Evolutionary conservation across 768 basidiomycete species (phyloP), one percentile per base, ranked within the genome.

Genomic region (Kwoniella dejecticola): DNA sequence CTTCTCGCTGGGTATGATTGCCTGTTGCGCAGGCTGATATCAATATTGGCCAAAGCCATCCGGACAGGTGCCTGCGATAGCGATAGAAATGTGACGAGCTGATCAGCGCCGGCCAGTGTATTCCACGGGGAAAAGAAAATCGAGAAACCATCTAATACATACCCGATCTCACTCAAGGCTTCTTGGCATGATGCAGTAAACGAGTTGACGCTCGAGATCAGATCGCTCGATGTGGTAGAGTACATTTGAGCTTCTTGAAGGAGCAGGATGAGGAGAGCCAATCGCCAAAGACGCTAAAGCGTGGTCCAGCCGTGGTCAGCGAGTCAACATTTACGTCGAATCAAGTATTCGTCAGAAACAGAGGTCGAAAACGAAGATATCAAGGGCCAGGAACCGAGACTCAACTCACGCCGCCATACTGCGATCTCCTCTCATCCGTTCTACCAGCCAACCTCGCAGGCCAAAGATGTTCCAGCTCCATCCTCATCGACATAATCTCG

Each of bases 11-110:
- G n/a, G 31, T 8, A 30, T 48, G 23, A 38, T 52, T 38, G 31
- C 21, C 19, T 31, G 10, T 11, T 10, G 50, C 50, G 19, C 50
- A 52, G 15, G 50, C 17, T 36, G 50, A 11, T 17, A 52, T 17
- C 7, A 52, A 19, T 4, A 52, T 52, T 4, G 50, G 50, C 50
- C 50, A 52, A 36, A 52, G 23, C 50, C 50, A 52, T 21, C 50
- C 50, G 21, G 50, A 8, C 8, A 52, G 31, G 19, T 52, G 50
- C 4, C 50, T 52, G n/a, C n/a, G n/a, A n/a, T n/a, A n/a, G n/a
- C n/a, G n/a, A n/a, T n/a, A n/a, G n/a, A n/a, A n/a, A n/a, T n/a
- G n/a, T n/a, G n/a, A n/a, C n/a, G n/a, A n/a, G n/a, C n/a, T n/a
- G n/a, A n/a, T n/a, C n/a, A n/a, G n/a, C n/a, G n/a, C n/a, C n/a